Base-by-base conservation (phyloP, 495 filamentous ascomycete species). In the Daldinia concentrica region DNA sequence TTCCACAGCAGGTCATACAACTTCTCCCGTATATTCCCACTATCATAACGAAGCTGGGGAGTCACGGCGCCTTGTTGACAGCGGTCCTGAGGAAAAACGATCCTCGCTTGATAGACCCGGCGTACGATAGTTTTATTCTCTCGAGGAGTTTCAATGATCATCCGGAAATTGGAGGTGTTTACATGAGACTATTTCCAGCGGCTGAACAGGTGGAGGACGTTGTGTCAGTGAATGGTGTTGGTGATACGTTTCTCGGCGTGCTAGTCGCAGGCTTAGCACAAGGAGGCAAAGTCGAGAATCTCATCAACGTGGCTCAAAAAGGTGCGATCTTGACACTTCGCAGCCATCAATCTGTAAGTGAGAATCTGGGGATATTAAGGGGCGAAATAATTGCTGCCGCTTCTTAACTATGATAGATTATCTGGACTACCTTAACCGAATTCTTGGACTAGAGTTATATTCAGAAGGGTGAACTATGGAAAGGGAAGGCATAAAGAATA, bases 141-240 rank as follows among this genome's bases (percentile, higher is more conserved):
- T 86, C 86, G 15, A 85, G 92, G 19, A 78, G 77, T 19, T 62
- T 72, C 17, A 83, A 84, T 19, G 84, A 85, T 2, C 84, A 83
- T 19, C 72, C 82, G 0, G 74, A 79, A n/a, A 82, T 97, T 5
- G 93, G 91, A 4, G 94, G 93, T 0, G 86, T 97, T 17, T 97
- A 96, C 72, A 92, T 98, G 89, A 83, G 92, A 41, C 77, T 94
- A 24, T 95, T 93, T 79, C 86, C 90, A 0, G 83, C 91, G 14
- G 85, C 84, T 2, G 89, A 92, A 79, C 76, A 80, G n/a, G 81
- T 97, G 1, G 78, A 85, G 15, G 87, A 93, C 30, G 83, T 97
- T 4, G 89, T 95, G 12, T 95, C 92, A 68, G 95, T 98, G 12
- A 99, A 98, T 76, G 95, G 94, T 0, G 94, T 93, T 0, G 95